Conservation (phyloP, 2,329 filamentous ascomycete genomes). For the Talaromyces marneffei region DNA sequence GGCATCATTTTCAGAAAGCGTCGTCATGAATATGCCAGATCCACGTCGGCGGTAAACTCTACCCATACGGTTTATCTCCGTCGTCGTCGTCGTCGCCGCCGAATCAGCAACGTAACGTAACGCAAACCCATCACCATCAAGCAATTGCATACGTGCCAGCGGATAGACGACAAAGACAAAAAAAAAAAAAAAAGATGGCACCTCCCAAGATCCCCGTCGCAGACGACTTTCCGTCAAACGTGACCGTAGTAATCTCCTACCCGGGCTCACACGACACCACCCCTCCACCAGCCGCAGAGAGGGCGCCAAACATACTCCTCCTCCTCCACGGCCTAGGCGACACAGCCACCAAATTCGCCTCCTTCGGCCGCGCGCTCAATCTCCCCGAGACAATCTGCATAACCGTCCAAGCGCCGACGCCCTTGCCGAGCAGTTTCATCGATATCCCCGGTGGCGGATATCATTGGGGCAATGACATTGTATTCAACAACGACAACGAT, state of each 20-base stretch:
- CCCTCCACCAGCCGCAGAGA: constrained; percentile 41
- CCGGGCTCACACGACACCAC: constrained; percentile 36
- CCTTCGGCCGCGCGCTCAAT: constrained; percentile 61
- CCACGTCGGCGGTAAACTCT: background rate
- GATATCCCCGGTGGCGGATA: constrained; percentile 41
- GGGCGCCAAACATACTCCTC: constrained; percentile 69
- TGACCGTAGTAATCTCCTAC: constrained; percentile 36
- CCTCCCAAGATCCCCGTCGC: constrained; percentile 34
- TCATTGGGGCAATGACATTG: constrained; percentile 65
- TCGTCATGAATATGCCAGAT: background rate
- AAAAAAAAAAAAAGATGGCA: constrained; percentile 21
- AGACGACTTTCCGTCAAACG: constrained; percentile 43
- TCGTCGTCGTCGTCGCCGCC: too few species aligned
- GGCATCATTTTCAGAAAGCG: background rate
- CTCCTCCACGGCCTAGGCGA: constrained; percentile 84
- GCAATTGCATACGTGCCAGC: background rate
- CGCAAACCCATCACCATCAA: background rate
- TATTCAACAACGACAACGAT: constrained; percentile 43
- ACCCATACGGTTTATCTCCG: too few species aligned
- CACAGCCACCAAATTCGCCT: constrained; percentile 60
- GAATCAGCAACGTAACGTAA: background rate
- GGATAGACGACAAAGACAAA: background rate
- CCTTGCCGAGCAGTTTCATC: constrained; percentile 62
- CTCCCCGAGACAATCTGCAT: constrained; percentile 74
- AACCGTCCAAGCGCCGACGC: constrained; percentile 64